Conservation (phyloP, 2,329 filamentous ascomycete genomes). For the Calonectria fujianensis region DNA sequence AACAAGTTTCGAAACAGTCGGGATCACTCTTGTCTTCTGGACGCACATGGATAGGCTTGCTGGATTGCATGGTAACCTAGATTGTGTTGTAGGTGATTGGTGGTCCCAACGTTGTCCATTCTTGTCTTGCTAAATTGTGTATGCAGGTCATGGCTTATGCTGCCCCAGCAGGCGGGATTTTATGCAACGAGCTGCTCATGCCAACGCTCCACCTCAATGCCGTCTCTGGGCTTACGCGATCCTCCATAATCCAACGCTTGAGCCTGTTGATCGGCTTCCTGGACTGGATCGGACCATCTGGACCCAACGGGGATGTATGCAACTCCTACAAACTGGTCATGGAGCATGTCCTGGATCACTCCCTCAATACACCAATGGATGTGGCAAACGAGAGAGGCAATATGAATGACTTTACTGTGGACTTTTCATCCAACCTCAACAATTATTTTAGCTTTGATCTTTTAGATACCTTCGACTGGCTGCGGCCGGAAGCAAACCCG, state of each 20-base stretch:
- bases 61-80: not conserved
- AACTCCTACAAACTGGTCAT: conserved; percentile 66
- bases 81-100: not conserved
- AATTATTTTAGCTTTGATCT: conserved; percentile 65
- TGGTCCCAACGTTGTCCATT: conserved; percentile 52
- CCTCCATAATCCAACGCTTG: conserved; percentile 69
- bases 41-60: conserved; percentile 64
- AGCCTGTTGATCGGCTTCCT: conserved; percentile 70
- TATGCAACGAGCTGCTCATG: conserved; percentile 69
- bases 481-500: not conserved
- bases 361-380: conserved; percentile 59
- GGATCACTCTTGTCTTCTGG: conserved; percentile 67
- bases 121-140: conserved; percentile 59
- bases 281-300: conserved; percentile 67
- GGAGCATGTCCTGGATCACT: conserved; percentile 69
- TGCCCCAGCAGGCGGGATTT: conserved; percentile 68
- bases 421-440: conserved; percentile 49
- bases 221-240: conserved; percentile 58
- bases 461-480: conserved; percentile 67
- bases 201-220: conserved; percentile 50
- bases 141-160: conserved; percentile 69
- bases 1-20: conserved; percentile 68
- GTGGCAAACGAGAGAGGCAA: not conserved
- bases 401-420: conserved; percentile 18
- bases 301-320: conserved; percentile 68